These are phyloP conservation scores for Chondrostereum purpureum DNA, from an alignment of 1,284 basidiomycete species.

Conservation along the genomic window DNA sequence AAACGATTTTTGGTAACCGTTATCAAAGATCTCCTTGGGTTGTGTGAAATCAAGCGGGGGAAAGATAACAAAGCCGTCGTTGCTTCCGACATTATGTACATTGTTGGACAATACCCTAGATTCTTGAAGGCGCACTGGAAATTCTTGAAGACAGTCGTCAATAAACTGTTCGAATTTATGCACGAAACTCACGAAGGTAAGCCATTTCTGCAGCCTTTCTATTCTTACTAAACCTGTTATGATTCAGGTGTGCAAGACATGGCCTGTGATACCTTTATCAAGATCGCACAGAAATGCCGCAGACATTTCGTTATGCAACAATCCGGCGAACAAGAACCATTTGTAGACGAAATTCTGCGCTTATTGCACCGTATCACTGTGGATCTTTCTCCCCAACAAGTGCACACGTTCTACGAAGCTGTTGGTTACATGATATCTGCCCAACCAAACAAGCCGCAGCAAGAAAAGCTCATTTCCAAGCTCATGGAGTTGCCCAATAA, in stretches of 20 bases:
- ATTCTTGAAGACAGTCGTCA: conserved; percentile 99
- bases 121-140: conserved; percentile 99
- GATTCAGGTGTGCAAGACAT: conserved; percentile 99
- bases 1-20: conserved; percentile 99
- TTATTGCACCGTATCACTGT: conserved; percentile 91
- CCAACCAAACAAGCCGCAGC: conserved; percentile 95
- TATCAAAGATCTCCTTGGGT: conserved; percentile 95
- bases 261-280: conserved; percentile 99
- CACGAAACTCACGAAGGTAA: conserved; percentile 98
- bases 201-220: conserved; percentile 11
- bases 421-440: conserved; percentile 99
- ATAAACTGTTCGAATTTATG: conserved; percentile 99
- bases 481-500: conserved; percentile 98
- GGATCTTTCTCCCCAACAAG: conserved; percentile 92
- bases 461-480: conserved; percentile 92
- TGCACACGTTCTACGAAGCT: conserved; percentile 97
- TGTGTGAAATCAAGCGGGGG: conserved; percentile 98
- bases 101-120: conserved; percentile 98
- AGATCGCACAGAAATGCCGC: conserved; percentile 98
- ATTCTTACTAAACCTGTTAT: conserved; percentile 9
- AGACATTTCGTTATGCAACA: conserved; percentile 99
- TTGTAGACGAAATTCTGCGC: conserved; percentile 96
- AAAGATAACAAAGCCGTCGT: conserved; percentile 99
- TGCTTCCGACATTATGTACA: conserved; percentile 99
- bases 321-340: conserved; percentile 94